Base-by-base conservation (phyloP, 176 grass and related monocot genomes). In the Oropetium thomaeum region DNA sequence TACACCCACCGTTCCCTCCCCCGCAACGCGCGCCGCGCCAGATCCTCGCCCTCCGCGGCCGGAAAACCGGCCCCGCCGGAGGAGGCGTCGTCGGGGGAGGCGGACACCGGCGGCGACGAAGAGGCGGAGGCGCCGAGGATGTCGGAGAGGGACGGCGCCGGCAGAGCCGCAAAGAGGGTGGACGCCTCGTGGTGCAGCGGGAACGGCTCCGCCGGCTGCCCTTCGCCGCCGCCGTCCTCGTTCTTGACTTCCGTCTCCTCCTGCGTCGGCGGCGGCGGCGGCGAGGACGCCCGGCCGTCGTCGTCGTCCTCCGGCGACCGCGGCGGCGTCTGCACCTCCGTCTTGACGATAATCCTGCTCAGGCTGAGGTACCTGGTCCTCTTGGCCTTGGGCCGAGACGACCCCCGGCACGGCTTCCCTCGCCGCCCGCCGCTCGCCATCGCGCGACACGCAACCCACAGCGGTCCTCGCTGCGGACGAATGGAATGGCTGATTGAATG, bases 1-100 rank as follows among this genome's bases (percentile, higher is more conserved):
- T 98, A 98, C 69, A 87, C 91, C 80, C 91, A 93, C 27, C 96
- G 86, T 69, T 94, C 86, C 71, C 96, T 73, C 0, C 96, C 96
- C 73, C 96, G 72, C 5, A 95, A 84, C 33, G 84, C 96, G 52
- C 86, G 81, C 35, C 89, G 83, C 29, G 91, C 89, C 10, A 98
- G 70, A 30, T 90, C 89, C 27, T 95, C 85, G 43, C 73, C 81
- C 39, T 78, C 78, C 22, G 77, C 82, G 2, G 71, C 65, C 30
- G 57, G 19, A 26, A 89, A 59, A n/a, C n/a, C n/a, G n/a, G n/a
- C 13, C 43, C 69, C 2, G 32, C 57, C 2, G 70, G 66, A 2
- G 67, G 49, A 20, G 34, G 53, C 40, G 81, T 69, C 13, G 83
- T 81, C 2, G 84, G 79, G 4, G 83, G 83, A 2, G 84, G 79